Base-by-base conservation (phyloP, 2,329 filamentous ascomycete genomes). In the Verticillium isaacii region DNA sequence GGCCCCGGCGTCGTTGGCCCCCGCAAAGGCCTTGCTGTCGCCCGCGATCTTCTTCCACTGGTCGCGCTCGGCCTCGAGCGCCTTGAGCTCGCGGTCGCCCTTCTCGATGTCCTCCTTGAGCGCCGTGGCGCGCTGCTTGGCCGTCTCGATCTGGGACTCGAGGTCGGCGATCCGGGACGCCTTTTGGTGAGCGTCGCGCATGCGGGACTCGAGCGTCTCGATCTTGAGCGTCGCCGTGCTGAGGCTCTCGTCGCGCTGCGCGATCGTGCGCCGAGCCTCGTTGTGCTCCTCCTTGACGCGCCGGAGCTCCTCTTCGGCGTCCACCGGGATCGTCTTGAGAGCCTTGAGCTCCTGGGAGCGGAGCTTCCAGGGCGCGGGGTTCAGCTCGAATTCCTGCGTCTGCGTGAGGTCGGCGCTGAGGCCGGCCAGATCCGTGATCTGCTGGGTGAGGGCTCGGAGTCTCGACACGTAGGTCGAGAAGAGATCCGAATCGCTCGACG, bases 161-260 rank as follows among this genome's bases (percentile, higher is more conserved):
- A 92, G 80, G 60, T 87, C 85, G 23, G 80, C 79, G 66, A 92
- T 90, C 59, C 83, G 83, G 58, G 87, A 85, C 15, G 90, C 86
- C 75, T 94, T 93, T 72, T 90, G 87, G 66, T 88, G 87, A 6
- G 91, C 91, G 70, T 96, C 93, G 62, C 89, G 87, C 88, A 95
- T 93, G 62, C 92, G 85, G 8, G 91, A 91, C 74, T 96, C 91
- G 41, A 98, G 86, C 50, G 95, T 91, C 75, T 97, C 94, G 67
- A 97, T 96, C 74, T 95, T 93, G 67, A 97, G 89, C n/a, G 89
- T 85, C 29, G 91, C 85, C 62, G 96, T 94, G 73, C 96, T 93
- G 59, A 96, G 85, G 39, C 89, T 88, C 72, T 93, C 91, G 66
- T 97, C 92, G 65, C 89, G 88, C 65, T 89, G 84, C 1, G 89